Evolutionary conservation across 2,329 filamentous ascomycete species (phyloP), one percentile per base, ranked within the genome.

Genomic region (Aspergillus tamarii): DNA sequence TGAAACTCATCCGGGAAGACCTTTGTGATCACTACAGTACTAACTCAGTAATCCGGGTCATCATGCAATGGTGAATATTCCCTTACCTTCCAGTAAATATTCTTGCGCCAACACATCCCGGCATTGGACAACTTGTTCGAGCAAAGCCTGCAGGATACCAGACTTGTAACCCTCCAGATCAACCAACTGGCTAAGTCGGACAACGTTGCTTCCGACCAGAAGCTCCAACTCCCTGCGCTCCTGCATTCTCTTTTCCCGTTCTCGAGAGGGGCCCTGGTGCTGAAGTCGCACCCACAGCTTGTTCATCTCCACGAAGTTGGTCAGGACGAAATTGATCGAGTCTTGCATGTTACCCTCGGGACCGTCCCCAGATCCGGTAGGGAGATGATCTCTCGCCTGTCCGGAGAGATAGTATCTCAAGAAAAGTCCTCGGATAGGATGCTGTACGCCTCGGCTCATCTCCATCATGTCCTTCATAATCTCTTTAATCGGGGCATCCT

Each of bases 401-500:
- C 95, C 94, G 28, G 93, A 95, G 58, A 99, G 87, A 76, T 97
- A 99, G 81, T 99, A 99, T 75, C 95, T 89, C 73, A 99, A 82
- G 77, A 99, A 99, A 61, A 99, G 84, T 21, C 95, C 95, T 63
- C 95, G 92, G 67, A 97, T 94, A 19, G 95, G 95, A 79, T 99
- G 95, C 76, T 99, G 95, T 26, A 99, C 94, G 62, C 95, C 95
- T 67, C 95, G 88, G 80, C 93, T 98, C 95, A 99, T 99, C 80
- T 99, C 95, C 95, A 99, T 99, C 95, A 99, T 99, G 79, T 99
- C 95, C 82, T 99, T 99, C 95, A 99, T 99, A 67, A 99, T 93
- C 83, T 99, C 95, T 82, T 99, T 99, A 70, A 99, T 95, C 0
- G 95, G 95, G 63, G 96, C 95, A 85, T 98, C 95, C 74, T 95